A percentile compares a stretch with the other conserved stretches of the same genome.
phyloP scores from a whole-genome alignment of 495 filamentous ascomycete genomes.

The Xylaria intraflava region DNA sequence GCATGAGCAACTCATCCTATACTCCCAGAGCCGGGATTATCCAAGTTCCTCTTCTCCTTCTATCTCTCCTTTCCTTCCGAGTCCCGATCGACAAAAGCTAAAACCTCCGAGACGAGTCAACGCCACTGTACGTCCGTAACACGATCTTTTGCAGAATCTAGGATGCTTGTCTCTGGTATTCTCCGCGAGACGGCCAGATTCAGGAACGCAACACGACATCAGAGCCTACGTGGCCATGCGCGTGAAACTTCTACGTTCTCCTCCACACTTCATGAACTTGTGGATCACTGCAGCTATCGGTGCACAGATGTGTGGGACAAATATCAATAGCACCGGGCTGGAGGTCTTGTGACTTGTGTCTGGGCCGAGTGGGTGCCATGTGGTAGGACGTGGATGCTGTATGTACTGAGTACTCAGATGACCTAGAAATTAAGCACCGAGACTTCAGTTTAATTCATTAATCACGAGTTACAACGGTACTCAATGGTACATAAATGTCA shows the following conservation, averaged over 20 bases:
- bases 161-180: constrained; percentile 1
- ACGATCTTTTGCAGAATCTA: not conserved
- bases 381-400: not conserved
- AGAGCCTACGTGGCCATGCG: not conserved
- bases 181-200: not conserved
- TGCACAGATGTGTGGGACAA: not conserved
- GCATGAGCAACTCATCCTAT: no score
- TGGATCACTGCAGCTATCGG: not conserved
- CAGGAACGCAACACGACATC: not conserved
- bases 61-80: not conserved
- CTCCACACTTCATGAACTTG: not conserved
- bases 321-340: not conserved
- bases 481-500: no score
- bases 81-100: no score
- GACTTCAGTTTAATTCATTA: no score
- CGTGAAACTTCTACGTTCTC: not conserved
- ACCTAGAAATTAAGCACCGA: not conserved
- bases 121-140: not conserved
- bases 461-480: no score
- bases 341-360: not conserved
- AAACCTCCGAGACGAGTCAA: not conserved
- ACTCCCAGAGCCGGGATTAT: not conserved
- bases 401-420: not conserved
- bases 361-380: not conserved
- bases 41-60: not conserved